These are phyloP conservation scores for Carallia brachiata DNA, from an alignment of 345 rosid genomes.

Conservation along the genomic window DNA sequence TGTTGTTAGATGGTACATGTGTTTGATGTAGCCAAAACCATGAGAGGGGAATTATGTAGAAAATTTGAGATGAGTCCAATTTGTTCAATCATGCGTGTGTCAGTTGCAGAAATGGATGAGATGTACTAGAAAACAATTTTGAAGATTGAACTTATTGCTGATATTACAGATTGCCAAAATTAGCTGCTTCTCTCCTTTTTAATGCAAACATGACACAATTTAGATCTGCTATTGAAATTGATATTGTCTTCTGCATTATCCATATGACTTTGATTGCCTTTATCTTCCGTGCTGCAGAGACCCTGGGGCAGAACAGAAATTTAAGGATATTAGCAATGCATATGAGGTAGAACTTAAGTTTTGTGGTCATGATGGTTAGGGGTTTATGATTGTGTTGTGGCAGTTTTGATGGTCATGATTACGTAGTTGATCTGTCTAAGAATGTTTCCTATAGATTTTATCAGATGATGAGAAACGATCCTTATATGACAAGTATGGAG, in stretches of 20 bases:
- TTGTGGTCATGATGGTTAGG: slow-evolving; percentile 11
- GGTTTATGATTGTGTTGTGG: neutral
- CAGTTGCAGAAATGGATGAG: no score
- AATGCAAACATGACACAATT: neutral
- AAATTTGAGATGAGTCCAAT: no score
- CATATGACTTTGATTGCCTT: neutral
- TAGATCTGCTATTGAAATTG: neutral
- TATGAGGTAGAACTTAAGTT: slow-evolving; percentile 65
- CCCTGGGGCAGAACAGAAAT: slow-evolving; percentile 81
- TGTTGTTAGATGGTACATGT: no score
- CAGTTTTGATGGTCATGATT: neutral
- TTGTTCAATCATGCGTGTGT: no score
- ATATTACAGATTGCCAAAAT: neutral
- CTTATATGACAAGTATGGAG: slow-evolving; percentile 90
- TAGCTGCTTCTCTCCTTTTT: no score
- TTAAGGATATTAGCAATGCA: slow-evolving; percentile 97
- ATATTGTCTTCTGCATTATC: neutral
- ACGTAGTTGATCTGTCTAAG: slow-evolving; percentile 11
- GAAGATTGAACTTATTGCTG: neutral
- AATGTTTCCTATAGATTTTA: slow-evolving; percentile 55
- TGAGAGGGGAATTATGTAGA: no score
- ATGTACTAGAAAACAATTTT: no score
- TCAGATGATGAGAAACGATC: slow-evolving; percentile 97
- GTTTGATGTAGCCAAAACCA: no score
- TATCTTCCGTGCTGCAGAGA: slow-evolving; percentile 52